Conservation (phyloP, 2,329 filamentous ascomycete species). For the Diaporthe longicolla region DNA sequence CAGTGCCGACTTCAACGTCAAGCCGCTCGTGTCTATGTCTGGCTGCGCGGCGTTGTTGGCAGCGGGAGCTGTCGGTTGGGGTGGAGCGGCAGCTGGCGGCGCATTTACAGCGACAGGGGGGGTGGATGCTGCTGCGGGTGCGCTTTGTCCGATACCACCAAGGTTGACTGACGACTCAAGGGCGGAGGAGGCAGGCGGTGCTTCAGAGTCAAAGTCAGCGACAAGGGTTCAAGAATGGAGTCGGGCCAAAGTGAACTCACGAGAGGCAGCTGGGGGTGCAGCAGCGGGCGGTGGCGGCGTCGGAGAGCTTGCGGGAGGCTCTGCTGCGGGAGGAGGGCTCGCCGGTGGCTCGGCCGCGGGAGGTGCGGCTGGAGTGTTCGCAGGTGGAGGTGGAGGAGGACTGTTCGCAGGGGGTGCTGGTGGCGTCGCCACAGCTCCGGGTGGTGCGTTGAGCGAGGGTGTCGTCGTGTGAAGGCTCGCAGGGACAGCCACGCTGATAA, state of each 20-base stretch:
- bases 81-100: constrained; percentile 44
- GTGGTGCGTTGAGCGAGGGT: constrained; percentile 17
- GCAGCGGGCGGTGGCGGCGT: constrained; percentile 21
- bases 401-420: not conserved
- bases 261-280: constrained; percentile 25
- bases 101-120: constrained; percentile 45
- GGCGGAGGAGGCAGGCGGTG: constrained; percentile 33
- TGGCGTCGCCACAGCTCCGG: constrained; percentile 24
- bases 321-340: constrained; percentile 3
- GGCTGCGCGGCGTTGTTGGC: constrained; percentile 45
- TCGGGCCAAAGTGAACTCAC: not conserved
- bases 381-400: not conserved
- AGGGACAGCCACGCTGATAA: constrained; percentile 44
- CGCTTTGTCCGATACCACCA: constrained; percentile 44
- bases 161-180: constrained; percentile 49
- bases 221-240: not conserved
- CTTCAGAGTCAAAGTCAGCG: not conserved
- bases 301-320: not conserved
- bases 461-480: constrained; percentile 39
- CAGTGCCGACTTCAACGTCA: constrained; percentile 59
- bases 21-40: constrained; percentile 56
- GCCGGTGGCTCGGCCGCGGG: no score
- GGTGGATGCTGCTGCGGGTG: constrained; percentile 44
- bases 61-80: constrained; percentile 42
- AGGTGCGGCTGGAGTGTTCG: no score